A percentile compares a stretch with the other conserved stretches of the same genome.
These are phyloP conservation scores for Alternaria alternata DNA, from an alignment of 2,329 filamentous ascomycete species.

Conservation along the genomic window DNA sequence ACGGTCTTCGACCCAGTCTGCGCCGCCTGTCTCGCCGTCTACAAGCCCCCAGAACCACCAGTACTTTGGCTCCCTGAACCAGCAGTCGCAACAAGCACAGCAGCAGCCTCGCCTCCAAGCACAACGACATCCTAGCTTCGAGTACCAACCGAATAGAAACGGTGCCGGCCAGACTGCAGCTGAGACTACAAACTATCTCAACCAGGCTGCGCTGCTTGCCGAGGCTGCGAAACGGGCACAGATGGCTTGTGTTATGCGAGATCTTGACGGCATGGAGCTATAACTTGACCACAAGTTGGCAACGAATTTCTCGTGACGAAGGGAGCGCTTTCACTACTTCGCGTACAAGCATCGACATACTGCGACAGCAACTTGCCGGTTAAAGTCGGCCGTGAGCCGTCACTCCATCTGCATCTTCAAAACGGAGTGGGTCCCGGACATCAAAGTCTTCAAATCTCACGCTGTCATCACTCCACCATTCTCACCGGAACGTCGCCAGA, in stretches of 20 bases:
- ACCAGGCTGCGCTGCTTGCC: constrained; percentile 84
- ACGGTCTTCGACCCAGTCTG: constrained; percentile 44
- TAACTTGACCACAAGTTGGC: constrained; percentile 23
- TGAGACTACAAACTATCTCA: constrained; percentile 70
- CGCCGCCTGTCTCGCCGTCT: constrained; percentile 47
- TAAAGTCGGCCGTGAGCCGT: constrained; percentile 28
- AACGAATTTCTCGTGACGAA: not conserved
- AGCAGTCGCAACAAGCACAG: constrained; percentile 38
- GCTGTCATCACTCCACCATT: constrained; percentile 15
- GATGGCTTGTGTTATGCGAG: constrained; percentile 86
- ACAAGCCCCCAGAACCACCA: constrained; percentile 43
- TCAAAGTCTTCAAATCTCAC: constrained; percentile 15
- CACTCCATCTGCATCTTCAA: constrained; percentile 20
- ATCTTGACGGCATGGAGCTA: constrained; percentile 77
- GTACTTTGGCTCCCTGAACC: constrained; percentile 41
- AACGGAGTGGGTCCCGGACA: constrained; percentile 27
- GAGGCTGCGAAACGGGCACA: constrained; percentile 94
- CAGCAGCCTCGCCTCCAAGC: constrained; percentile 41
- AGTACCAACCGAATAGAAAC: constrained; percentile 47
- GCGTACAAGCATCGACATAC: constrained; percentile 3
- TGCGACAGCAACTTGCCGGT: constrained; percentile 14
- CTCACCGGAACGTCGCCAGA: constrained; percentile 6
- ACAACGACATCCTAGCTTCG: constrained; percentile 41
- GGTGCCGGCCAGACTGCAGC: constrained; percentile 48
- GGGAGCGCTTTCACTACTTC: not conserved